Base-by-base conservation (phyloP, 495 filamentous ascomycete genomes). In the Penicillium odoratum region DNA sequence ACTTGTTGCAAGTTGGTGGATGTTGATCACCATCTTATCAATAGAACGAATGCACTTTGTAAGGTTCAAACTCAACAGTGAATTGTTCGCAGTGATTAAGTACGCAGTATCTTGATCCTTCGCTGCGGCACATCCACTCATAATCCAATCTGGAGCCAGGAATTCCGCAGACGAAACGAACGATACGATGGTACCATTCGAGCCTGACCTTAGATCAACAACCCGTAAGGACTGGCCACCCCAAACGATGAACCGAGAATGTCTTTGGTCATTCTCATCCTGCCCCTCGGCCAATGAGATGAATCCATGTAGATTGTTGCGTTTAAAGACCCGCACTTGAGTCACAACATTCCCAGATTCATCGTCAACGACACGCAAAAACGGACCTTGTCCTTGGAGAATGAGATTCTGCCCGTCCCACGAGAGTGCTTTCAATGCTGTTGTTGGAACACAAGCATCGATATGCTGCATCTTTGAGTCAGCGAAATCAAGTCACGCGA, bases 71-170 rank as follows among this genome's bases (percentile, higher is more conserved):
- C 82, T 61, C 15, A 89, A 71, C 6, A 88, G 65, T 4, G 87
- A 85, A 77, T 97, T 96, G 68, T 97, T 94, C 4, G 93, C 91
- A 0, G 93, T 96, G 34, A 96, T 76, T 9, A 93, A 67, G 55
- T 70, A 78, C 13, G 62, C 64, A 45, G 57, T 59, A 16, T 58
- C 48, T 16, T 54, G 58, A 45, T 64, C 59, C 33, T 60, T 43
- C 21, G 53, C 47, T 46, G 73, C 66, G 21, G 71, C 68, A 30
- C 83, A 78, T n/a, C 83, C 87, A 65, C 91, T 85, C 58, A 95
- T 79, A 51, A 97, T 88, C 93, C 93, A 96, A 67, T 97, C 93
- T 4, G 83, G 76, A 11, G 82, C 82, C 28, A 59, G 64, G 53
- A 67, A 73, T 43, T 79, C 77, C 8, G 70, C 62, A 57, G 69